Evolutionary conservation across 257 asterid species (phyloP).

Genomic region (Solanum chilense): DNA sequence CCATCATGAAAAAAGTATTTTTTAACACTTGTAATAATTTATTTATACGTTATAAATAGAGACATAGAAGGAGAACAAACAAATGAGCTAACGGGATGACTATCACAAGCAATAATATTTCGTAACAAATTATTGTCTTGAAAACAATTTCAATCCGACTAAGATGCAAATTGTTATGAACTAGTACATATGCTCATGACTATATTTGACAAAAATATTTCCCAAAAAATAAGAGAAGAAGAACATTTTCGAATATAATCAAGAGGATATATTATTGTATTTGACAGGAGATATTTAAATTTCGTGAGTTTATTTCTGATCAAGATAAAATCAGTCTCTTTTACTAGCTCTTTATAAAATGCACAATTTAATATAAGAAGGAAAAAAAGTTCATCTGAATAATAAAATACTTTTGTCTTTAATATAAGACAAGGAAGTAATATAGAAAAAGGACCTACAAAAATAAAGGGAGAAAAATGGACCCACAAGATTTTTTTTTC

Average conservation of each 20-base stretch:
- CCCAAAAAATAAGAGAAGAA: no score
- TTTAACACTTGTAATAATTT: neutral
- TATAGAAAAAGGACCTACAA: neutral
- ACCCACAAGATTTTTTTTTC: neutral
- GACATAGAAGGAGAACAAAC: neutral
- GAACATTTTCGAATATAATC: no score
- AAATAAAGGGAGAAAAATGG: neutral
- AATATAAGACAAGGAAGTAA: neutral
- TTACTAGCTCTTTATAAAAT: neutral
- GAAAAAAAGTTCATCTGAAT: no score
- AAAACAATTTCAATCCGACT: neutral
- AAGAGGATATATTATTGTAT: no score
- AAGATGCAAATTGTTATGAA: neutral
- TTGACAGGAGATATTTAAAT: neutral
- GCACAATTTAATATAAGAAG: neutral
- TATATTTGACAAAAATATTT: neutral
- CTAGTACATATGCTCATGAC: neutral
- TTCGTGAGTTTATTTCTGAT: neutral
- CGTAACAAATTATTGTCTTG: neutral
- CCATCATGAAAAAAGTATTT: no score
- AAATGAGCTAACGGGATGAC: neutral
- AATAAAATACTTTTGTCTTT: no score
- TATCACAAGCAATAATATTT: neutral
- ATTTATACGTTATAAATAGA: neutral
- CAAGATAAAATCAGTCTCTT: no score